Base-by-base conservation (phyloP, 305 asterid genomes). In the Solanum aculeatissimum region DNA sequence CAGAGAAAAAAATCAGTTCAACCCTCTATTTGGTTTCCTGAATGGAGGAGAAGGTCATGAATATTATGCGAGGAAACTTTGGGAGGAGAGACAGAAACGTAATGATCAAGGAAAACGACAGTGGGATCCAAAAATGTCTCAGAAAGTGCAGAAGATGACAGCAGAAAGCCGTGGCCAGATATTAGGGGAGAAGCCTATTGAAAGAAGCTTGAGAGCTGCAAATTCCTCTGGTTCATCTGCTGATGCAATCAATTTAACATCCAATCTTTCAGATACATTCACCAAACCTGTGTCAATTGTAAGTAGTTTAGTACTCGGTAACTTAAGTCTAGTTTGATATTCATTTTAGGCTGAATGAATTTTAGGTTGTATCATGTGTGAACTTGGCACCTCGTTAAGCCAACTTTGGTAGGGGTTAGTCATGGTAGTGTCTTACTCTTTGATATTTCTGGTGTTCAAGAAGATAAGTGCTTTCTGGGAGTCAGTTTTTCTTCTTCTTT, bases 21-120 rank as follows among this genome's bases (percentile, higher is more conserved):
- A 95, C 89, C 98, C 98, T 42, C 87, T 92, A 83, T 97, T 97
- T 89, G 88, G 91, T 45, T 95, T 97, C 86, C 94, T 97, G 84
- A 85, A 83, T 84, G 97, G 98, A 65, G 99, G 98, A 81, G 86
- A 63, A 75, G 98, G 99, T 80, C 94, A 91, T 84, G 97, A 92
- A 58, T 97, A 86, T 89, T 97, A 95, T 87, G 86, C 90, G 60
- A 91, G 97, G 88, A 95, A 91, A 87, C 97, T 97, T 77, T 97
- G 99, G 99, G 99, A 95, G 91, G 97, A 90, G 90, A 89, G 91
- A 84, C 97, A 91, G 88, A 97, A 95, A 87, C 92, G 87, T 84
- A 91, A 89, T 40, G 93, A 90, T 84, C 91, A 91, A 84, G 84
- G 89, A 53, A 92, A 83, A 57, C 88, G 82, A 74, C 86, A 82